Evolutionary conservation across 768 basidiomycete genomes (phyloP), one percentile per base, ranked within the genome.

Genomic region (Suillus luteus): DNA sequence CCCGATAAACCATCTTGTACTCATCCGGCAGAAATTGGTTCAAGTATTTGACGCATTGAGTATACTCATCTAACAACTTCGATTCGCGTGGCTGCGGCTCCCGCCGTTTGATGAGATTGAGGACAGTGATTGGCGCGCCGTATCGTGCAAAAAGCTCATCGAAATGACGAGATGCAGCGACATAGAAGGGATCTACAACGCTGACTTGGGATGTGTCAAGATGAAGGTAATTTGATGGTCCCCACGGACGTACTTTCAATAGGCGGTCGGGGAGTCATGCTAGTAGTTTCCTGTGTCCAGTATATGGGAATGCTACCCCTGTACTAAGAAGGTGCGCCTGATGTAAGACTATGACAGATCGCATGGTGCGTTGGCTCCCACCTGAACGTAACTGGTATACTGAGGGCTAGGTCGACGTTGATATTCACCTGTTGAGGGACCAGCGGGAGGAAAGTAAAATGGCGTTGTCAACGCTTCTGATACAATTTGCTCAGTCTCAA

Each of bases 401-500:
- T 92, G 89, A 0, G 96, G 92, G 71, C 86, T 92, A 0, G 89
- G 88, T 3, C 85, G 79, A 31, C 90, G 80, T 40, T 78, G 76
- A 14, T 74, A 77, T 44, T 68, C 74, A 9, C 68, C 75, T 22
- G 72, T 71, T 2, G 71, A 67, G 15, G 78, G 78, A 46, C 73
- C 69, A 38, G 79, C 75, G 12, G 81, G 77, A 10, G 92, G 92
- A 67, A 83, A 90, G 72, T 95, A 93, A 73, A 97, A 96, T 0
- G 95, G 87, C 0, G 95, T 96, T 0, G 92, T 96, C 6, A 93
- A 73, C 0, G 92, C 91, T 71, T 96, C 95, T 9, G 90, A 91
- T 0, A 96, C 93, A 59, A 99, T 96, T 71, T 99, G 97, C 73
- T 99, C 97, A 0, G 95, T 97, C 77, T 99, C 97, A 2, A 99